Percentiles rank a stretch among this genome's conserved stretches.
Conservation (phyloP, 805 yeast species). For the Monosporozyma yasuniensis region DNA sequence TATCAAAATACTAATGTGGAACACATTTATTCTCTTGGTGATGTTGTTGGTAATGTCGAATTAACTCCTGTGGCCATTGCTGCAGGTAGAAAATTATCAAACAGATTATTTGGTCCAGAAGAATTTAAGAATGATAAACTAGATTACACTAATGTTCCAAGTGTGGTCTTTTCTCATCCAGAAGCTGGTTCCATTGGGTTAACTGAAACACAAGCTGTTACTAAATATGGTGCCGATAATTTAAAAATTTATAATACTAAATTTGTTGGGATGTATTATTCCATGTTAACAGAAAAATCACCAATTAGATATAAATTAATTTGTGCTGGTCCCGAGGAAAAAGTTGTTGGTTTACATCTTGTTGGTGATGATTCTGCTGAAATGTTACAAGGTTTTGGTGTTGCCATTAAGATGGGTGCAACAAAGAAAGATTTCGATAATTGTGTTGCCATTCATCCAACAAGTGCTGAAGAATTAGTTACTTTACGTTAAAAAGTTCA, state of each 20-base stretch:
- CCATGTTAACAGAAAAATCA: constrained; percentile 70
- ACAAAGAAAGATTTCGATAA: constrained; percentile 91
- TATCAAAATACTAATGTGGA: constrained; percentile 71
- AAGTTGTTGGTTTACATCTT: constrained; percentile 89
- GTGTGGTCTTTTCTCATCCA: constrained; percentile 97
- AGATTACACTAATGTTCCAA: constrained; percentile 80
- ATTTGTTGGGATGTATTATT: constrained; percentile 89
- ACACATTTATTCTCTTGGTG: constrained; percentile 81
- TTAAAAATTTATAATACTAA: constrained; percentile 73
- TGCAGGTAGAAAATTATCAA: constrained; percentile 89
- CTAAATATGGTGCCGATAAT: constrained; percentile 68
- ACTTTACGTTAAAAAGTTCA: constrained; percentile 36
- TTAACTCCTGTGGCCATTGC: constrained; percentile 98
- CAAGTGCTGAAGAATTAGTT: constrained; percentile 95
- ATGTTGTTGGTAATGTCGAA: constrained; percentile 86
- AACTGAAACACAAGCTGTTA: constrained; percentile 67
- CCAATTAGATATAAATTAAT: constrained; percentile 84
- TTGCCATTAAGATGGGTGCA: constrained; percentile 98
- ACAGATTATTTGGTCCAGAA: constrained; percentile 82
- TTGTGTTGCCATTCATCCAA: constrained; percentile 98
- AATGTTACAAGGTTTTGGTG: constrained; percentile 96
- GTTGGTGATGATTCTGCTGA: constrained; percentile 89
- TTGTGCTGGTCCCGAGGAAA: constrained; percentile 71
- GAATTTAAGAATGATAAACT: constrained; percentile 64
- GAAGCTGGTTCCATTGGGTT: constrained; percentile 94